These are phyloP conservation scores for Pythium apleroticum DNA, from an alignment of 352 stramenopile species.

Conservation along the genomic window DNA sequence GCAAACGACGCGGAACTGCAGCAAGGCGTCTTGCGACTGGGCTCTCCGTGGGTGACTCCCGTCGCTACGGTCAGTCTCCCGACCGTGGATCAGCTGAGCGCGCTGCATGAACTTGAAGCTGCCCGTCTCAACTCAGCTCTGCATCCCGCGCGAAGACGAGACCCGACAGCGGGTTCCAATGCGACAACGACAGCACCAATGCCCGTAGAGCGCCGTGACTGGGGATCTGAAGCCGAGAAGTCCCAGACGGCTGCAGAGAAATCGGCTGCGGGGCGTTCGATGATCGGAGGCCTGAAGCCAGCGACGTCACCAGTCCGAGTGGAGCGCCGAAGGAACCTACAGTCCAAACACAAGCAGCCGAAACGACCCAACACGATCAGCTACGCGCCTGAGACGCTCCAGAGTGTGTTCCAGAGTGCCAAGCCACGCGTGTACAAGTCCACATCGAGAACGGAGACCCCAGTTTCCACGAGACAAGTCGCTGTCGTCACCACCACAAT, in stretches of 20 bases:
- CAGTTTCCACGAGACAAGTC: not conserved
- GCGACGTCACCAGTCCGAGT: not conserved
- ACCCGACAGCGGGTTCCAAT: not conserved
- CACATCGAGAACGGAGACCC: conserved; percentile 11
- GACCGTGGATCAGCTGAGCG: not conserved
- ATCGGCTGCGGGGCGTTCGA: not conserved
- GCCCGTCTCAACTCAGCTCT: not conserved
- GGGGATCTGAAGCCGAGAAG: not conserved
- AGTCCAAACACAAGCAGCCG: not conserved
- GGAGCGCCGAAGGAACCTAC: not conserved
- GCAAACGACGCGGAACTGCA: not conserved
- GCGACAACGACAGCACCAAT: not conserved
- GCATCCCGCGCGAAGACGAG: not conserved
- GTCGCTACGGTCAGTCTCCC: not conserved
- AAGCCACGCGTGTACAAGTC: conserved; percentile 50
- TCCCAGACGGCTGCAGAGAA: not conserved
- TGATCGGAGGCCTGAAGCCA: not conserved
- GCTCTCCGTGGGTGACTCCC: not conserved
- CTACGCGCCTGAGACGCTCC: conserved; percentile 40
- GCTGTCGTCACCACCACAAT: conserved; percentile 37
- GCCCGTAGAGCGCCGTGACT: not conserved
- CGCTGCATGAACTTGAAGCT: not conserved
- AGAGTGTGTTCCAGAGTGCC: conserved; percentile 57
- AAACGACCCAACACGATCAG: conserved; percentile 2
- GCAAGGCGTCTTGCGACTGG: not conserved